A percentile compares a stretch with the other conserved stretches of the same genome.
phyloP scores from a whole-genome alignment of 2,329 filamentous ascomycete species.

The Colletotrichum musae region DNA sequence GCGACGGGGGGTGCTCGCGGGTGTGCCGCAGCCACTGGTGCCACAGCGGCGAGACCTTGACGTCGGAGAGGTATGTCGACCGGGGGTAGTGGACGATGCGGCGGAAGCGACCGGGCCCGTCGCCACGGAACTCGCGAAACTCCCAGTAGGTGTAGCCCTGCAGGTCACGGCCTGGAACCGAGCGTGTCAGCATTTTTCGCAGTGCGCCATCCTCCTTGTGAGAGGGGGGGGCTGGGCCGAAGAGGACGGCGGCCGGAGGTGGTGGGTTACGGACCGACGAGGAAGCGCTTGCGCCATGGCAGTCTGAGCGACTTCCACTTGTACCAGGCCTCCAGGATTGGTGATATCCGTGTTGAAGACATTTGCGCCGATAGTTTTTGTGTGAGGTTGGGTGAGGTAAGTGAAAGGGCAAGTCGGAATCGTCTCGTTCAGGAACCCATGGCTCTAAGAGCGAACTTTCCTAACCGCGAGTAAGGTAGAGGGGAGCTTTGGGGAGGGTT shows the following conservation, averaged over 20 bases:
- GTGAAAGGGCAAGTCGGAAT: background rate
- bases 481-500: too few relatives aligned
- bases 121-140: constrained; percentile 67
- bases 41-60: constrained; percentile 74
- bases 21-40: constrained; percentile 79
- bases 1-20: constrained; percentile 66
- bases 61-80: constrained; percentile 66
- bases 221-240: too few relatives aligned
- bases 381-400: constrained; percentile 9
- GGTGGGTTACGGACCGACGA: constrained; percentile 65
- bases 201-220: too few relatives aligned
- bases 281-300: constrained; percentile 75
- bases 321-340: constrained; percentile 61
- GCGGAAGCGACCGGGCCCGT: constrained; percentile 63
- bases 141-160: constrained; percentile 79
- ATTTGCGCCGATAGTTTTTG: constrained; percentile 16
- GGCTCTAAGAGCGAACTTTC: constrained; percentile 6
- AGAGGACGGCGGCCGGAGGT: background rate
- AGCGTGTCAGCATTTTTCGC: constrained; percentile 12
- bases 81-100: constrained; percentile 74
- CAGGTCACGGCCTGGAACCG: constrained; percentile 70
- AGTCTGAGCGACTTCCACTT: constrained; percentile 74
- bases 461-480: too few relatives aligned
- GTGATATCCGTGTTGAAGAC: constrained; percentile 39
- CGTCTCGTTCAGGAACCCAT: constrained; percentile 31